Conservation (phyloP, 345 rosid species). For the Eucalyptus viminalis region DNA sequence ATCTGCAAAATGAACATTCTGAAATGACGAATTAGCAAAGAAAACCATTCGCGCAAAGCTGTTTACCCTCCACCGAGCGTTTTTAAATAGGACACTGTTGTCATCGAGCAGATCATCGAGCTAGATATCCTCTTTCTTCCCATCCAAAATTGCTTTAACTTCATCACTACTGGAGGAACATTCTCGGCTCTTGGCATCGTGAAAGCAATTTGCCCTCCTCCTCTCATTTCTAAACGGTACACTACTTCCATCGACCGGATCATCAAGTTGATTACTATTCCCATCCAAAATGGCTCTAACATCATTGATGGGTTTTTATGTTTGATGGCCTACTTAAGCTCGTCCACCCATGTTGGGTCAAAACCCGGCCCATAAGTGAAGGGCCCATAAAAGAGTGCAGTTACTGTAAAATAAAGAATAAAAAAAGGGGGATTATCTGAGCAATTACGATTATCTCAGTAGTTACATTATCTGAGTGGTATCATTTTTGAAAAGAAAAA, state of each 20-base stretch:
- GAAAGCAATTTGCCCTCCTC: not conserved
- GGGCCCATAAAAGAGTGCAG: rapidly evolving
- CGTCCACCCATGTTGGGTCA: too few species aligned
- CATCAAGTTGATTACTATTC: constrained; percentile 5
- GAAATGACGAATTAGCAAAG: not conserved
- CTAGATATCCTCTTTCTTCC: not conserved
- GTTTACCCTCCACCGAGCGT: not conserved
- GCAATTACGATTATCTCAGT: too few species aligned
- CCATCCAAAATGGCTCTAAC: not conserved
- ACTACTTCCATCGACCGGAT: constrained; percentile 1
- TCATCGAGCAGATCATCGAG: constrained; percentile 15
- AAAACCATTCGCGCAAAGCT: not conserved
- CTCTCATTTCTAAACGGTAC: not conserved
- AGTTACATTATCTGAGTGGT: too few species aligned
- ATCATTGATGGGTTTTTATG: not conserved
- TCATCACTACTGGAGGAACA: not conserved
- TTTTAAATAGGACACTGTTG: constrained; percentile 9
- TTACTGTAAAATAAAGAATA: too few species aligned
- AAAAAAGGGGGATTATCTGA: too few species aligned
- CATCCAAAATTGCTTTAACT: not conserved
- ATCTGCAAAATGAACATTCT: not conserved
- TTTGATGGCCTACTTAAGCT: too few species aligned
- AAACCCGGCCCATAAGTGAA: too few species aligned
- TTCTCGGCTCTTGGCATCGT: not conserved
- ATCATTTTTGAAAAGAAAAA: too few species aligned